phyloP scores from a whole-genome alignment of 1,139 yeast species.

The Taiozyma sp. region DNA sequence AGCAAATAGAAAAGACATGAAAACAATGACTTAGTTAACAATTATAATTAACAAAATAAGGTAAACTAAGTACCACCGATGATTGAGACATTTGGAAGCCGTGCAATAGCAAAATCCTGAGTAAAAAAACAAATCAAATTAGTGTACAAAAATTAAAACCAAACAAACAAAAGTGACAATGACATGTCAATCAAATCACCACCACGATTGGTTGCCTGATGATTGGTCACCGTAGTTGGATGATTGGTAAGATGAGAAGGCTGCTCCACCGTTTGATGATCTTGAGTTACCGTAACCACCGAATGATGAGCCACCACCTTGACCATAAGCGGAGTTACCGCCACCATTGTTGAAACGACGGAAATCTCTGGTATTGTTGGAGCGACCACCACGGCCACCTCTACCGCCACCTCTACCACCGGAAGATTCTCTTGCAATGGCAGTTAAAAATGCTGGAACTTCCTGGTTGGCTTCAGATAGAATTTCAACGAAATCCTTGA shows the following conservation, averaged over 20 bases:
- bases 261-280: conserved; percentile 11
- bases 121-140: conserved; percentile 4
- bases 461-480: conserved; percentile 97
- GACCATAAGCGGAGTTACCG: not conserved
- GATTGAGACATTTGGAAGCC: conserved; percentile 17
- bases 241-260: conserved; percentile 13
- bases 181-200: conserved; percentile 8
- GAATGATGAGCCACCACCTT: conserved; percentile 6
- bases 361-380: conserved; percentile 45
- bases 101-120: conserved; percentile 8
- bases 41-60: not conserved
- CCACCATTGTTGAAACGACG: conserved; percentile 40
- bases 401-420: conserved; percentile 58
- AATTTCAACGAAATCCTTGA: conserved; percentile 82
- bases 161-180: conserved; percentile 2
- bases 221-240: conserved; percentile 17
- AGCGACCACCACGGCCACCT: conserved; percentile 44
- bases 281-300: conserved; percentile 17
- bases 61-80: conserved; percentile 1
- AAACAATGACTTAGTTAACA: not conserved
- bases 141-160: conserved; percentile 4
- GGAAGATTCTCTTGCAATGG: conserved; percentile 75
- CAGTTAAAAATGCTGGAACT: conserved; percentile 82
- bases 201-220: conserved; percentile 16
- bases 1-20: conserved; percentile 3